Percentiles rank a stretch among this genome's conserved stretches.
These are phyloP conservation scores for Colletotrichum sp. DNA, from an alignment of 2,329 filamentous ascomycete genomes.

Conservation along the genomic window DNA sequence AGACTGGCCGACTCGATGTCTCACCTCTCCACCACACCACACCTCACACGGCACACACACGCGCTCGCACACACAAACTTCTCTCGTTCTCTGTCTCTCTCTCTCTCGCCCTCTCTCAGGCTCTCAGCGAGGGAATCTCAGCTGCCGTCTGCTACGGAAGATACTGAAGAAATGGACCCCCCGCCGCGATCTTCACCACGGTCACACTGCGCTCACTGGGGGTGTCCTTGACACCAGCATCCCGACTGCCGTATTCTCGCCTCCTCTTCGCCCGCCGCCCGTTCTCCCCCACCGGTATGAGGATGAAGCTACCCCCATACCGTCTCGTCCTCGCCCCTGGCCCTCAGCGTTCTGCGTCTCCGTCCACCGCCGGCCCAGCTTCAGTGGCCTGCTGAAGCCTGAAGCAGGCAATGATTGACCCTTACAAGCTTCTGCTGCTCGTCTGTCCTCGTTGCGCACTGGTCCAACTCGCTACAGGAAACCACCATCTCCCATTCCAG, in stretches of 20 bases:
- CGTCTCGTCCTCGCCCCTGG: not conserved
- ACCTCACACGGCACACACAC: not conserved
- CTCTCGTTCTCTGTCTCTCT: not conserved
- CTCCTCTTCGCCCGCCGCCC: conserved; percentile 2
- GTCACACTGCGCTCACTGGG: not conserved
- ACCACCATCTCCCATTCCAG: conserved; percentile 5
- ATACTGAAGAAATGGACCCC: not conserved
- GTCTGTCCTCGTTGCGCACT: not conserved
- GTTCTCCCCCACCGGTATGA: not conserved
- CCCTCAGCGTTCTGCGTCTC: not conserved
- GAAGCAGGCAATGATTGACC: not conserved
- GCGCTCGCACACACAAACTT: not conserved
- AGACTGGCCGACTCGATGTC: not conserved
- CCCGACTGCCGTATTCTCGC: not conserved
- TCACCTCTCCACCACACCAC: not conserved
- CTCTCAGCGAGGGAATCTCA: not conserved
- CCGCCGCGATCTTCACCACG: conserved; percentile 1
- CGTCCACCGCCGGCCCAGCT: not conserved
- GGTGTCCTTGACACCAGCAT: not conserved
- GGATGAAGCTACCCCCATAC: conserved; percentile 8
- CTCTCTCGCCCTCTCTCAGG: not conserved
- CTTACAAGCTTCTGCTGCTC: not conserved
- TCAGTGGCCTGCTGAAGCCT: not conserved
- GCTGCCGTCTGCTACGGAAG: not conserved
- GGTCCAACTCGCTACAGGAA: not conserved